Conservation (phyloP, 1,139 yeast genomes). For the Yamadazyma membranifaciens region DNA sequence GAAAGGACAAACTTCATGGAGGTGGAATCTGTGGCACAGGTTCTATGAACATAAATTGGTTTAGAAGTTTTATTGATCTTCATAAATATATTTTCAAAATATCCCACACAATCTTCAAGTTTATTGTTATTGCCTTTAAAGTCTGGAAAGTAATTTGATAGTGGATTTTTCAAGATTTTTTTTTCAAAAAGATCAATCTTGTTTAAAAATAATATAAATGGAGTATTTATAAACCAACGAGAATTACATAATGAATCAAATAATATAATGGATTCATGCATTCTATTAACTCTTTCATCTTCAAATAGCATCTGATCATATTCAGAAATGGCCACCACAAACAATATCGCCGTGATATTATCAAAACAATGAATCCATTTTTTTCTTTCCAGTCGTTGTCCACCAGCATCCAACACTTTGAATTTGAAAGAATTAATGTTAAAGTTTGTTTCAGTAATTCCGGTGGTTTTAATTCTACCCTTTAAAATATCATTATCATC, state of each 20-base stretch:
- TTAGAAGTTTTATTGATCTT: constrained; percentile 63
- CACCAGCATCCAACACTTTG: constrained; percentile 93
- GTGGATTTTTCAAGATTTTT: constrained; percentile 64
- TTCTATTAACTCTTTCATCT: constrained; percentile 83
- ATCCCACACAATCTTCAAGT: constrained; percentile 62
- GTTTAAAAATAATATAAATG: constrained; percentile 84
- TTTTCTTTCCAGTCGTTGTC: constrained; percentile 89
- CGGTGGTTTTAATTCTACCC: constrained; percentile 94
- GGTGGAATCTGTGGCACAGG: constrained; percentile 93
- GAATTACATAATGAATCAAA: constrained; percentile 87
- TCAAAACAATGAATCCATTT: constrained; percentile 98
- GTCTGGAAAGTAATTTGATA: constrained; percentile 70
- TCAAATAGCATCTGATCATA: constrained; percentile 91
- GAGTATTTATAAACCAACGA: constrained; percentile 80
- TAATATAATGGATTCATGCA: constrained; percentile 84
- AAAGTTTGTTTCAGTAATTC: constrained; percentile 86
- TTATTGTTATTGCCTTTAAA: constrained; percentile 62
- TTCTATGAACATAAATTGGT: constrained; percentile 84
- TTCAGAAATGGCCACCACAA: constrained; percentile 90
- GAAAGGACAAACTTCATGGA: constrained; percentile 86
- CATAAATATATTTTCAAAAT: constrained; percentile 64
- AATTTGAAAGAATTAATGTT: constrained; percentile 64
- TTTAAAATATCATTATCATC: constrained; percentile 79
- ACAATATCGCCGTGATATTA: constrained; percentile 82
- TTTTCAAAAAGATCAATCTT: constrained; percentile 79